phyloP scores from a whole-genome alignment of 2,329 filamentous ascomycete species.

The Cladobotryum mycophilum region DNA sequence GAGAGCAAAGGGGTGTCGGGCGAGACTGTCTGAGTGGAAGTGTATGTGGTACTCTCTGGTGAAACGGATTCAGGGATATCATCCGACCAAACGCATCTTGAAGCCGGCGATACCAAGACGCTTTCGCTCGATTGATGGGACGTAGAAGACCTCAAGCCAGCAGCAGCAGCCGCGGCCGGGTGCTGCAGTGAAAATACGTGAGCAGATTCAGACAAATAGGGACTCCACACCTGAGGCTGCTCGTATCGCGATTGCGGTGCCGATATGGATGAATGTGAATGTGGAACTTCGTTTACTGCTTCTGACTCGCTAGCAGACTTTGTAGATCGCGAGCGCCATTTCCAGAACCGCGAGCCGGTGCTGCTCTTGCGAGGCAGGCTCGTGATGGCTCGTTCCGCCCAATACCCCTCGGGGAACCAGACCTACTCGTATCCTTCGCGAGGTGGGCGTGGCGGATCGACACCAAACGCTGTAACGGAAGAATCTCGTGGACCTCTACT shows the following conservation, averaged over 20 bases:
- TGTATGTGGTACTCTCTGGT: neutral
- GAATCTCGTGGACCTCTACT: constrained; percentile 8
- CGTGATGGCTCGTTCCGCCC: constrained; percentile 48
- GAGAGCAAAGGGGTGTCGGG: constrained; percentile 2
- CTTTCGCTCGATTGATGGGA: constrained; percentile 11
- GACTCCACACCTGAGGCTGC: constrained; percentile 27
- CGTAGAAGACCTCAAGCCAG: neutral
- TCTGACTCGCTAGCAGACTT: constrained; percentile 32
- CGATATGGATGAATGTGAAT: constrained; percentile 17
- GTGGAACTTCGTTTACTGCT: constrained; percentile 10
- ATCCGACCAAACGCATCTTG: neutral
- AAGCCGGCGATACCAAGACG: constrained; percentile 7
- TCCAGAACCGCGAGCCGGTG: constrained; percentile 31
- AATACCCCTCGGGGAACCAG: constrained; percentile 57
- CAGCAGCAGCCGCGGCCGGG: constrained; percentile 13
- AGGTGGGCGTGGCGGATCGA: constrained; percentile 51
- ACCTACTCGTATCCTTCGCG: constrained; percentile 54
- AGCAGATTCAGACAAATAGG: constrained; percentile 41
- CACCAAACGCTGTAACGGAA: constrained; percentile 18
- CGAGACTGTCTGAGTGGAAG: neutral
- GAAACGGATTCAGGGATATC: neutral
- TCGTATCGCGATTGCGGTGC: constrained; percentile 3
- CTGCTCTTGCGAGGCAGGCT: constrained; percentile 24
- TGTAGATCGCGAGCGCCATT: constrained; percentile 33
- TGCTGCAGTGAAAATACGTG: constrained; percentile 43